Evolutionary conservation across 2,329 filamentous ascomycete genomes (phyloP).

Genomic region (Aspergillus pseudoviridinutans): DNA sequence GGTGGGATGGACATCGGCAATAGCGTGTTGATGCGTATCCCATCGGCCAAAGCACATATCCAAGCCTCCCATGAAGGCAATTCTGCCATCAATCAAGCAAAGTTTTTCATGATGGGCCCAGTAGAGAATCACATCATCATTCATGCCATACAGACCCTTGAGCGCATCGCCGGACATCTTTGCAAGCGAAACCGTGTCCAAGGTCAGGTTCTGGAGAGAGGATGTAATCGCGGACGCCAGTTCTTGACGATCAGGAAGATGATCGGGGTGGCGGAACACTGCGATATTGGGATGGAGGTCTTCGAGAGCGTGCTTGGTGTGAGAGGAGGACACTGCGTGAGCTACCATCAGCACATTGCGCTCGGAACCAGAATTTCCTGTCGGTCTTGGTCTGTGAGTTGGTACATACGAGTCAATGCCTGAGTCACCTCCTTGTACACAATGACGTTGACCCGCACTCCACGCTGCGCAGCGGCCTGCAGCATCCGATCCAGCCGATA

Average conservation of each 20-base stretch:
- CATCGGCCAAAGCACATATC: constrained; percentile 86
- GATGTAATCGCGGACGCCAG: constrained; percentile 56
- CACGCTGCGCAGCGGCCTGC: constrained; percentile 73
- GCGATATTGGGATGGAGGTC: constrained; percentile 75
- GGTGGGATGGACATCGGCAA: constrained; percentile 76
- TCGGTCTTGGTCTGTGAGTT: constrained; percentile 13
- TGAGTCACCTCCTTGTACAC: constrained; percentile 90
- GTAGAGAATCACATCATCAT: constrained; percentile 76
- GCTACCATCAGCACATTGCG: background rate
- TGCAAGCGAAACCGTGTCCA: constrained; percentile 53
- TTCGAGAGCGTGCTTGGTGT: constrained; percentile 78
- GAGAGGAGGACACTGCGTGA: constrained; percentile 56
- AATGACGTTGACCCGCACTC: constrained; percentile 78
- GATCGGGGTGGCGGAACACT: constrained; percentile 88
- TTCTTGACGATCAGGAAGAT: constrained; percentile 69
- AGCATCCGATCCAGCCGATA: constrained; percentile 84
- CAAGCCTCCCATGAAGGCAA: constrained; percentile 87
- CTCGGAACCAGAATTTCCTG: background rate
- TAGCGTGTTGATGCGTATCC: constrained; percentile 82
- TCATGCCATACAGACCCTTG: constrained; percentile 75
- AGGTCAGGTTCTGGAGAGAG: constrained; percentile 53
- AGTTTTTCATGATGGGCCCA: constrained; percentile 96
- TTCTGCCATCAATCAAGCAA: constrained; percentile 70
- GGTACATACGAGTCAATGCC: constrained; percentile 68
- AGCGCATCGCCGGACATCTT: constrained; percentile 69